Conservation (phyloP, 2,329 filamentous ascomycete genomes). For the Pseudogymnoascus pannorum region DNA sequence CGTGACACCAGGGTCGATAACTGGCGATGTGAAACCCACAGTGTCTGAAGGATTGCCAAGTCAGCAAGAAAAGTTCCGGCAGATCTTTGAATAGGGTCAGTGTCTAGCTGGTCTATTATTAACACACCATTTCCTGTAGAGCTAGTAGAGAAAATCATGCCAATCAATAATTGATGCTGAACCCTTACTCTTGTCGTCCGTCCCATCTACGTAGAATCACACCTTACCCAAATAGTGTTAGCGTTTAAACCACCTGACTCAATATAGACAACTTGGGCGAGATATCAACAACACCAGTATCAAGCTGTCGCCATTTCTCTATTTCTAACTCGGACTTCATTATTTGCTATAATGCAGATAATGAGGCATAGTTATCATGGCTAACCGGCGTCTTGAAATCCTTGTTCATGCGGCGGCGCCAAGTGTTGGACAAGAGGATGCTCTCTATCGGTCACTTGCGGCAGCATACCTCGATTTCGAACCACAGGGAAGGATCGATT, state of each 20-base stretch:
- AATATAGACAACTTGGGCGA: not conserved
- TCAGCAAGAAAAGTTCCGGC: not conserved
- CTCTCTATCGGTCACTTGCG: conserved; percentile 26
- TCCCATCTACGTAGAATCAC: not conserved
- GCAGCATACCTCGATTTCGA: conserved; percentile 26
- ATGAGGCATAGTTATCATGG: not conserved
- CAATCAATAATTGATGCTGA: not conserved
- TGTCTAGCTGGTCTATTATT: not conserved
- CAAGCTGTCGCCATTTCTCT: not conserved
- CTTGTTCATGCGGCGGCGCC: conserved; percentile 27
- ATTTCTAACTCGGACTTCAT: not conserved
- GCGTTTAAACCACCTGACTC: not conserved
- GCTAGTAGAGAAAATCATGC: not conserved
- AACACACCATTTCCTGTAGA: not conserved
- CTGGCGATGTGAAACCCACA: not conserved
- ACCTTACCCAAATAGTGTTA: not conserved
- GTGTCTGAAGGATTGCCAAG: not conserved
- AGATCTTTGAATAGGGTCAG: not conserved
- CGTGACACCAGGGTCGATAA: not conserved
- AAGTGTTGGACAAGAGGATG: conserved; percentile 26
- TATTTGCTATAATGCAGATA: not conserved
- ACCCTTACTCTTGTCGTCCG: not conserved
- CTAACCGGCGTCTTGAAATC: conserved; percentile 22
- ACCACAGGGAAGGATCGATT: conserved; percentile 13
- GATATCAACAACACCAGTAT: not conserved